A percentile compares a stretch with the other conserved stretches of the same genome.
phyloP scores from a whole-genome alignment of 306 rosid genomes.

The Begonia masoniana region DNA sequence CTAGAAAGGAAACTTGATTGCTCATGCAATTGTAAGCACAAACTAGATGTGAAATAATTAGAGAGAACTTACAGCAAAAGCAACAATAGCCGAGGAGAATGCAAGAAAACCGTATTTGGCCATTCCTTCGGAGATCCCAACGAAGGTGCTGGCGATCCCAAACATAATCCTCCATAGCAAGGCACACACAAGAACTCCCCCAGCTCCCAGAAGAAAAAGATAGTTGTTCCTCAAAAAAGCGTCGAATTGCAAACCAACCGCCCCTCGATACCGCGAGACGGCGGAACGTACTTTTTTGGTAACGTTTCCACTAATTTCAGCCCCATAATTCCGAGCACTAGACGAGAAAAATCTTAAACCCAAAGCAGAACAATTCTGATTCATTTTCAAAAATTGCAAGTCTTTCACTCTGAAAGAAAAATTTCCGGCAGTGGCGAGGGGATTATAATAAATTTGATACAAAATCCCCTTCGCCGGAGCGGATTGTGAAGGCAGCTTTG shows the following conservation, averaged over 20 bases:
- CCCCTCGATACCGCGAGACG: conserved; percentile 60
- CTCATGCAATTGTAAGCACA: no score
- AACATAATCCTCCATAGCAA: conserved; percentile 68
- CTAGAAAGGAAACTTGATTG: no score
- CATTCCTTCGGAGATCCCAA: conserved; percentile 74
- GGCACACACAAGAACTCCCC: conserved; percentile 45
- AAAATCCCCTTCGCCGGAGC: conserved; percentile 8
- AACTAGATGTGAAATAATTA: no score
- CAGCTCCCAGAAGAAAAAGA: conserved; percentile 50
- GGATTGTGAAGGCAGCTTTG: conserved; percentile 7
- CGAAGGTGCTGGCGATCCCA: conserved; percentile 61
- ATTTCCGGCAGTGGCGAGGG: conserved; percentile 2
- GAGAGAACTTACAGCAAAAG: conserved; percentile 60
- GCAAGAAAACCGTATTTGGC: conserved; percentile 96
- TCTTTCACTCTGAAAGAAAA: conserved; percentile 1
- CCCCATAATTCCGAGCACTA: conserved; percentile 16
- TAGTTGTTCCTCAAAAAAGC: conserved; percentile 64
- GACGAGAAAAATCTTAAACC: conserved; percentile 42
- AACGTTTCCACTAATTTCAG: conserved; percentile 20
- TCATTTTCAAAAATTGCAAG: not conserved
- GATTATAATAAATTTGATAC: conserved; percentile 4
- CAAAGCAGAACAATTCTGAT: not conserved
- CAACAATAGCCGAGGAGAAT: conserved; percentile 80
- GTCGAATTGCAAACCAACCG: conserved; percentile 73
- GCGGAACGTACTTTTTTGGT: conserved; percentile 36